Percentiles rank a stretch among this genome's conserved stretches.
phyloP scores from a whole-genome alignment of 2,329 filamentous ascomycete species.

The Thelonectria olida region DNA sequence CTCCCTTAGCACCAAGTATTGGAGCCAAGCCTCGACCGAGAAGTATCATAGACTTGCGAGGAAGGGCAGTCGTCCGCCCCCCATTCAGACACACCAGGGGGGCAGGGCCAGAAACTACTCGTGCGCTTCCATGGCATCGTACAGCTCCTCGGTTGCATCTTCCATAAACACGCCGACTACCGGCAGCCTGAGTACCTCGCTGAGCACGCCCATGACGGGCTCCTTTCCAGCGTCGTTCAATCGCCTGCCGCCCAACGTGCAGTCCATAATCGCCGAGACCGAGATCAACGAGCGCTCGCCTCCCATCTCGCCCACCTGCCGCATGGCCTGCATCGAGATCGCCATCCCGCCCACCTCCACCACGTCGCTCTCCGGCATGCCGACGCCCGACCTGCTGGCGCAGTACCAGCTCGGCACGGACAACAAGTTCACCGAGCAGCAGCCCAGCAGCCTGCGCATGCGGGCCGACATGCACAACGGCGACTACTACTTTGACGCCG shows the following conservation, averaged over 20 bases:
- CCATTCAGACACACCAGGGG: constrained; percentile 18
- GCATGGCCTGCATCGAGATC: constrained; percentile 13
- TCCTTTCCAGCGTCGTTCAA: not conserved
- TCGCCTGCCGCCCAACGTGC: constrained; percentile 22
- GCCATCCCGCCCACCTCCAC: constrained; percentile 18
- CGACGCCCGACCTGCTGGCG: constrained; percentile 35
- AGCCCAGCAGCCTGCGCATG: not conserved
- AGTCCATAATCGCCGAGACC: not conserved
- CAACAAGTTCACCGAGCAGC: not conserved
- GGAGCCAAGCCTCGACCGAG: constrained; percentile 17
- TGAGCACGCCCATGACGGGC: not conserved
- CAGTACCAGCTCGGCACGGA: constrained; percentile 29
- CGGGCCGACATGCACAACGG: constrained; percentile 36
- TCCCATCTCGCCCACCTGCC: constrained; percentile 11
- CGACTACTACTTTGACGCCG: constrained; percentile 43
- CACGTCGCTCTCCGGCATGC: constrained; percentile 33
- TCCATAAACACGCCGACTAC: constrained; percentile 15
- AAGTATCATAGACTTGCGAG: constrained; percentile 1
- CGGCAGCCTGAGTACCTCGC: constrained; percentile 13
- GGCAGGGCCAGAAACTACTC: constrained; percentile 1
- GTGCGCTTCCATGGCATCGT: constrained; percentile 19
- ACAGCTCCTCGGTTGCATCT: not conserved
- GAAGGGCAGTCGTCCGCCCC: constrained; percentile 30
- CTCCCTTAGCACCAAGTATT: constrained; percentile 10
- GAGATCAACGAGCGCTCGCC: constrained; percentile 29